Percentiles rank a stretch among this genome's conserved stretches.
Evolutionary conservation across 345 rosid species (phyloP).

Genomic region (Capsella bursapastoris): DNA sequence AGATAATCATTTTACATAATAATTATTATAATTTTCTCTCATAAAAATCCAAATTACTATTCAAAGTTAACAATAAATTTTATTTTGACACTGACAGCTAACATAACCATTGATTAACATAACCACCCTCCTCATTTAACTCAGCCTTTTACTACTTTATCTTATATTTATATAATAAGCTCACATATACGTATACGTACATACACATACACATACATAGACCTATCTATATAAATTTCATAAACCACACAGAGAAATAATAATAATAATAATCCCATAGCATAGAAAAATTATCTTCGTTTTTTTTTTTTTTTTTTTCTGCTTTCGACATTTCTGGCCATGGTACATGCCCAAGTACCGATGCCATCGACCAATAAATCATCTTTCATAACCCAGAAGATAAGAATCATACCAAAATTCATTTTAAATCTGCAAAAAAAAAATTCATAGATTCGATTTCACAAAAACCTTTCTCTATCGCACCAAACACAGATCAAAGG

Average conservation of each 20-base stretch:
- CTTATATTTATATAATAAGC: not conserved
- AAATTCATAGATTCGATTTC: conserved; percentile 23
- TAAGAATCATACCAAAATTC: not conserved
- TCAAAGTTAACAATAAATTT: not conserved
- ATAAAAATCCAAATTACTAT: conserved; percentile 4
- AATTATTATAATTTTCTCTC: too few species aligned
- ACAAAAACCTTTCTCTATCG: not conserved
- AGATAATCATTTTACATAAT: too few species aligned
- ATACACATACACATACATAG: not conserved
- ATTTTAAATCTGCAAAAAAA: not conserved
- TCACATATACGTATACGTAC: not conserved
- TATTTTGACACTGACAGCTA: conserved; percentile 2
- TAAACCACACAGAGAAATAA: conserved; percentile 27
- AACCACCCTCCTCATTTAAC: conserved; percentile 25
- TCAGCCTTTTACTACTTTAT: not conserved
- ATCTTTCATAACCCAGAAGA: conserved; percentile 32
- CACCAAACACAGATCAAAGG: too few species aligned
- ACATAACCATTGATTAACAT: not conserved
- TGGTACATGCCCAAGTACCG: conserved; percentile 47
- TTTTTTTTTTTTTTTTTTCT: not conserved
- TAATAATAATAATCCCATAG: conserved; percentile 26
- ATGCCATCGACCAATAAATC: conserved; percentile 37
- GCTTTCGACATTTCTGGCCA: conserved; percentile 39
- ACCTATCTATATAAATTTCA: too few species aligned
- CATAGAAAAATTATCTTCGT: conserved; percentile 20